These are phyloP conservation scores for Hygrophorus russula DNA, from an alignment of 768 basidiomycete species.

Conservation along the genomic window DNA sequence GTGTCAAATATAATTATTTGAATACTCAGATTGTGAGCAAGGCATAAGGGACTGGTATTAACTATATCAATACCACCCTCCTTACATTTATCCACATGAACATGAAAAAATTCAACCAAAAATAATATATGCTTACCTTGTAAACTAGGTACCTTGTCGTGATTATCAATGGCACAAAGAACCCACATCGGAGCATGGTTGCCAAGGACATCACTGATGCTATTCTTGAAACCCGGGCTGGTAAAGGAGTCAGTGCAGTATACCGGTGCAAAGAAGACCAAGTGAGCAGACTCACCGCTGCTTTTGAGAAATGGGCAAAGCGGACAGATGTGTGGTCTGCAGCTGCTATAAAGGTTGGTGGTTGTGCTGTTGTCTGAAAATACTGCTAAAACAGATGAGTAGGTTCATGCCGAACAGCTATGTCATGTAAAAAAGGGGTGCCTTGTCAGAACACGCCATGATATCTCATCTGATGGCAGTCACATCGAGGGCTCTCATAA, in stretches of 20 bases:
- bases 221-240: neutral
- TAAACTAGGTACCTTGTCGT: neutral
- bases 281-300: neutral
- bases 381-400: neutral
- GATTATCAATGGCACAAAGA: slow-evolving; percentile 1
- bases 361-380: neutral
- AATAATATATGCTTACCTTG: too few species aligned
- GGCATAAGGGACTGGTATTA: too few species aligned
- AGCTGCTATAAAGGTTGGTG: neutral
- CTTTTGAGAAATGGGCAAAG: neutral
- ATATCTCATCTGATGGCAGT: slow-evolving; percentile 15
- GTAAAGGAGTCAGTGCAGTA: neutral
- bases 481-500: slow-evolving; percentile 19
- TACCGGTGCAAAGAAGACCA: slow-evolving; percentile 1
- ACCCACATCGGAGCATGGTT: neutral
- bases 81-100: too few species aligned
- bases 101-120: too few species aligned
- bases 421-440: slow-evolving; percentile 18
- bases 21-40: too few species aligned
- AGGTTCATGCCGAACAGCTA: slow-evolving; percentile 18
- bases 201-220: neutral
- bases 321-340: neutral
- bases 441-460: slow-evolving; percentile 10
- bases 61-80: too few species aligned
- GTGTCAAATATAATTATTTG: too few species aligned